Percentiles rank a stretch among this genome's conserved stretches.
phyloP scores from a whole-genome alignment of 2,329 filamentous ascomycete species.

The Colletotrichum sp. region DNA sequence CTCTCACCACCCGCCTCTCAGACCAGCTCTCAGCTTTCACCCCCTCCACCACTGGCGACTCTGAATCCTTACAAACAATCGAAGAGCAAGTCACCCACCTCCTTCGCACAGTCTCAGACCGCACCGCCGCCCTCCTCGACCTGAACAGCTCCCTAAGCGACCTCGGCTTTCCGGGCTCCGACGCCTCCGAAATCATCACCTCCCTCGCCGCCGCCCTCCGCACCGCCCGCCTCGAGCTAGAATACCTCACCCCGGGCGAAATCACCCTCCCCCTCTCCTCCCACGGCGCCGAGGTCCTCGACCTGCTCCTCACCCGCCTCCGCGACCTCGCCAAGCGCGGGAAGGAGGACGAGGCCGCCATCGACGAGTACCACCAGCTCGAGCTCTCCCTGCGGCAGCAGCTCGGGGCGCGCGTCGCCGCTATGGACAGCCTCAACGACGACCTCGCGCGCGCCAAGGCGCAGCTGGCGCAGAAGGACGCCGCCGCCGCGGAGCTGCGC shows the following conservation, averaged over 20 bases:
- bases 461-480: constrained; percentile 41
- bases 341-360: constrained; percentile 55
- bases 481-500: constrained; percentile 51
- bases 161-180: constrained; percentile 56
- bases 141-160: constrained; percentile 49
- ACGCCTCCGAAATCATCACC: constrained; percentile 53
- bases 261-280: constrained; percentile 56
- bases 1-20: constrained; percentile 42
- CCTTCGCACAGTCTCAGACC: constrained; percentile 51
- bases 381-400: constrained; percentile 63
- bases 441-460: constrained; percentile 42
- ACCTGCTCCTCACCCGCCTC: constrained; percentile 56
- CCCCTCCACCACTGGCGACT: background rate
- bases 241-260: constrained; percentile 67
- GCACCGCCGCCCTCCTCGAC: constrained; percentile 49
- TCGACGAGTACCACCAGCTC: constrained; percentile 65
- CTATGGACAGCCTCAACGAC: constrained; percentile 51
- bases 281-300: constrained; percentile 60
- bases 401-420: constrained; percentile 56
- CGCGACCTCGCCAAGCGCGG: constrained; percentile 51
- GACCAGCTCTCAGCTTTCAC: constrained; percentile 38
- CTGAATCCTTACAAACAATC: constrained; percentile 28
- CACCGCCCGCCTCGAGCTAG: constrained; percentile 63
- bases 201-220: constrained; percentile 57
- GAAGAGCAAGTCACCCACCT: constrained; percentile 49